These are phyloP conservation scores for Monosporozyma solicola DNA, from an alignment of 805 yeast genomes.

Conservation along the genomic window DNA sequence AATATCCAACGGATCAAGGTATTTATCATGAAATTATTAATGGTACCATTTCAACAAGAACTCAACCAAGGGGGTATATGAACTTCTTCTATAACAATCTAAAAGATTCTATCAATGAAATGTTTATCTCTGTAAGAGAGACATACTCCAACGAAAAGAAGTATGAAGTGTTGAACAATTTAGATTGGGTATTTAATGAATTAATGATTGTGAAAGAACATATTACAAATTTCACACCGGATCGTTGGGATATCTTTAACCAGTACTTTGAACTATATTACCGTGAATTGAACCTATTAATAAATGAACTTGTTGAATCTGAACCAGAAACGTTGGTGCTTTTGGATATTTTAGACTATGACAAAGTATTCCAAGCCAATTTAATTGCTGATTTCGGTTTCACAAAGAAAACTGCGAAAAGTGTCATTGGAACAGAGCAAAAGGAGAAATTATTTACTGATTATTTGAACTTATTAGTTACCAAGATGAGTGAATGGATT, in stretches of 20 bases:
- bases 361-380: conserved; percentile 52
- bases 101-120: conserved; percentile 51
- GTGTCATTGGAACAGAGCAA: conserved; percentile 62
- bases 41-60: conserved; percentile 37
- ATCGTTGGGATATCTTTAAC: conserved; percentile 61
- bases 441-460: conserved; percentile 70
- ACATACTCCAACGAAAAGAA: conserved; percentile 39
- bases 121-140: conserved; percentile 53
- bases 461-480: conserved; percentile 59
- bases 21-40: conserved; percentile 33
- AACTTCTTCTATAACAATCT: conserved; percentile 51
- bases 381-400: conserved; percentile 44
- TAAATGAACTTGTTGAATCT: conserved; percentile 52
- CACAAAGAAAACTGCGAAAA: conserved; percentile 36
- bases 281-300: conserved; percentile 49
- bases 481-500: conserved; percentile 82
- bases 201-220: conserved; percentile 55
- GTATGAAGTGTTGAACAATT: conserved; percentile 54
- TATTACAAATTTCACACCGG: conserved; percentile 54
- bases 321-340: conserved; percentile 78
- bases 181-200: conserved; percentile 82
- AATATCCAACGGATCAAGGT: conserved; percentile 26
- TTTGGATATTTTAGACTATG: conserved; percentile 66
- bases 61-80: conserved; percentile 49
- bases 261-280: conserved; percentile 60